Base-by-base conservation (phyloP, 768 basidiomycete genomes). In the Fomitopsis serialis region DNA sequence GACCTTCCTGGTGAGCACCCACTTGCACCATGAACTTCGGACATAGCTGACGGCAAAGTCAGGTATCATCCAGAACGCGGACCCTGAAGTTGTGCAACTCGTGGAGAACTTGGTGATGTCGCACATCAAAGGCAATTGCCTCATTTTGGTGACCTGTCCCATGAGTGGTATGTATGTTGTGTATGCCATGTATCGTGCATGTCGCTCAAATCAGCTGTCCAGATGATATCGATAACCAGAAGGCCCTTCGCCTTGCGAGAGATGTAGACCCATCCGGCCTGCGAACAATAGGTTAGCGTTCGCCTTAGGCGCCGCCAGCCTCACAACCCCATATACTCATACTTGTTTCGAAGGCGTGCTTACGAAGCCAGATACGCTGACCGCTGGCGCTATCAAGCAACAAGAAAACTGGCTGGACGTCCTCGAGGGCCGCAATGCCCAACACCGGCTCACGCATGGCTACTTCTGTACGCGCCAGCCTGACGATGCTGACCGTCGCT, bases 401-500 rank as follows among this genome's bases (percentile, higher is more conserved):
- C 67, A 68, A 12, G 54, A 67, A 21, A 37, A 65, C 23, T 80
- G 78, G 76, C 61, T 78, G 7, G 73, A 75, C 1, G 72, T 83
- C 2, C 66, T 88, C 15, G 74, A 82, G 56, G 82, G 79, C 22
- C 70, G 70, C 40, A 45, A 64, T 44, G 66, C 84, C 58, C 54
- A 24, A 17, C 34, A 54, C 23, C 34, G 25, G 13, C 67, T 87
- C 49, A 73, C 61, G 32, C 82, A 61, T 32, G 63, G 63, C 1
- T 87, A 87, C 55, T 87, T 79, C 54, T 85, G 82, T 25, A 81
- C 84, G 21, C 82, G 83, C 40, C 80, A 85, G 23, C 83, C 84
- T 0, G 78, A 85, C 50, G 87, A 87, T 56, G 71, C 65, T 3
- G 77, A 84, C 52, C 78, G 87, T 0, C 54, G 60, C 15, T 60